phyloP scores from a whole-genome alignment of 164 flowering plant species.

The Vitis rotundifolia region DNA sequence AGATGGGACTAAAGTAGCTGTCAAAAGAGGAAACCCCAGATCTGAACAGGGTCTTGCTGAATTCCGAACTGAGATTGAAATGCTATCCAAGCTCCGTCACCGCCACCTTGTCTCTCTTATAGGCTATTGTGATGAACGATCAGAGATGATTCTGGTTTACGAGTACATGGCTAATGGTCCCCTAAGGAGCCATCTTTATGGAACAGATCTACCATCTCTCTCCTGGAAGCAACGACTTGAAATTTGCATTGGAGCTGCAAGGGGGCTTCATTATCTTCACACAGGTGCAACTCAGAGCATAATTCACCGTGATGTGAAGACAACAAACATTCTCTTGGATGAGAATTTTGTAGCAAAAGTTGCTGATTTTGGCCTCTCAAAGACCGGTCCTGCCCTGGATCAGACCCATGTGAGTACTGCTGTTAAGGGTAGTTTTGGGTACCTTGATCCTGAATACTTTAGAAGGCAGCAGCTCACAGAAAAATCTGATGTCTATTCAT shows the following conservation, averaged over 20 bases:
- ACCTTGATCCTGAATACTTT: slow-evolving; percentile 95
- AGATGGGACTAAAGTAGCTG: slow-evolving; percentile 81
- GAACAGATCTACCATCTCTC: slow-evolving; percentile 75
- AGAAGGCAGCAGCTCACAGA: slow-evolving; percentile 90
- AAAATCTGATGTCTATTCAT: slow-evolving; percentile 94
- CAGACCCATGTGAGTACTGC: slow-evolving; percentile 97
- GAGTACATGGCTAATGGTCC: slow-evolving; percentile 98
- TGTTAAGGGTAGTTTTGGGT: slow-evolving; percentile 93
- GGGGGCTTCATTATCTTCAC: slow-evolving; percentile 96
- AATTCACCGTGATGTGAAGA: slow-evolving; percentile 93
- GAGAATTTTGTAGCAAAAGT: slow-evolving; percentile 90
- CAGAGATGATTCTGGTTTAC: slow-evolving; percentile 91
- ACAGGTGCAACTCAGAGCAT: slow-evolving; percentile 89
- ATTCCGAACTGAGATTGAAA: slow-evolving; percentile 89
- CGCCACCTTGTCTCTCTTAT: slow-evolving; percentile 96
- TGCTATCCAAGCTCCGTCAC: slow-evolving; percentile 93
- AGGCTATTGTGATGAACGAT: slow-evolving; percentile 89
- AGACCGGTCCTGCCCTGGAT: slow-evolving; percentile 84
- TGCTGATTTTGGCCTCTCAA: slow-evolving; percentile 95
- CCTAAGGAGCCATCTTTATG: slow-evolving; percentile 86
- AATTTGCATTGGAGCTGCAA: slow-evolving; percentile 93
- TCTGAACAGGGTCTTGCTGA: slow-evolving; percentile 95
- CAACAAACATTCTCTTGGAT: slow-evolving; percentile 89
- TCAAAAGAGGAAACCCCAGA: slow-evolving; percentile 89
- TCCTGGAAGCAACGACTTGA: slow-evolving; percentile 93